Conservation (phyloP, 2,329 filamentous ascomycete genomes). For the Penicillium decumbens region DNA sequence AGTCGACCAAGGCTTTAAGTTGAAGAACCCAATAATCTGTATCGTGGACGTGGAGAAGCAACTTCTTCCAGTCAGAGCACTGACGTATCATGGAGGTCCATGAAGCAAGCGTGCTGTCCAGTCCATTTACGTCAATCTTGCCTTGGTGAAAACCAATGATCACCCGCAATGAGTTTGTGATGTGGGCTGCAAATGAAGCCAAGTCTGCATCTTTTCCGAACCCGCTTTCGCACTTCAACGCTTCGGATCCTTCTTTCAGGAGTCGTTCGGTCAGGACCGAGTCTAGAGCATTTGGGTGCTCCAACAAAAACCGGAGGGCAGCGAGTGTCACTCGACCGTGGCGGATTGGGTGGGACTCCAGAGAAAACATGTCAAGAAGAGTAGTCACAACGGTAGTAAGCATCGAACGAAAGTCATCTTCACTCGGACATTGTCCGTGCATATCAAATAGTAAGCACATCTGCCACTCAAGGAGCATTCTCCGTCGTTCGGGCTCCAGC, state of each 20-base stretch:
- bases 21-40: conserved; percentile 48
- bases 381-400: conserved; percentile 28
- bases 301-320: conserved; percentile 33
- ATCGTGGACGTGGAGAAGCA: conserved; percentile 49
- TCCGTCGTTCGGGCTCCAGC: conserved; percentile 26
- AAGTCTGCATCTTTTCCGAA: conserved; percentile 27
- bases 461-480: conserved; percentile 38
- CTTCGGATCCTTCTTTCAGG: conserved; percentile 24
- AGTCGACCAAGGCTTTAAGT: conserved; percentile 53
- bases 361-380: conserved; percentile 34
- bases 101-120: conserved; percentile 31
- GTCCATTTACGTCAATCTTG: conserved; percentile 22
- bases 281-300: conserved; percentile 30
- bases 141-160: conserved; percentile 35
- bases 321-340: conserved; percentile 35
- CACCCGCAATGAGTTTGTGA: conserved; percentile 34
- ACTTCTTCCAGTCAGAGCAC: conserved; percentile 41
- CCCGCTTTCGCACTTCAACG: conserved; percentile 15
- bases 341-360: conserved; percentile 33
- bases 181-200: conserved; percentile 24
- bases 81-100: conserved; percentile 42
- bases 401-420: conserved; percentile 27
- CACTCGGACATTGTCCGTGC: conserved; percentile 23
- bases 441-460: conserved; percentile 34
- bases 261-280: conserved; percentile 24